phyloP scores from a whole-genome alignment of 2,329 filamentous ascomycete genomes.

The Cladosporium oxysporum region DNA sequence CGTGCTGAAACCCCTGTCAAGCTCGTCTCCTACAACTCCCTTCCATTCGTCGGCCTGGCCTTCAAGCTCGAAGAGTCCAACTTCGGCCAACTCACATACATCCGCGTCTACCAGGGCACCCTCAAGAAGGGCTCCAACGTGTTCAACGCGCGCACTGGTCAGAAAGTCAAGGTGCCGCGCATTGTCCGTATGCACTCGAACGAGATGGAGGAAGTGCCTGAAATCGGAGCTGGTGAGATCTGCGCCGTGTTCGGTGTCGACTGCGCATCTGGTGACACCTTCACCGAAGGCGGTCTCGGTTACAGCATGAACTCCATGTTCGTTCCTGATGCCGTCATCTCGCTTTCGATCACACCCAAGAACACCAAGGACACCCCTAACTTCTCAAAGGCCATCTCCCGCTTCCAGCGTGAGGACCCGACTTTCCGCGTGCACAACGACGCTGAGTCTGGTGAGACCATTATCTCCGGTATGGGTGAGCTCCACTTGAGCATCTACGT shows the following conservation, averaged over 20 bases:
- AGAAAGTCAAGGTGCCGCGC: constrained; percentile 94
- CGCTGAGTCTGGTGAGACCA: constrained; percentile 88
- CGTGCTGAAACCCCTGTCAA: constrained; percentile 78
- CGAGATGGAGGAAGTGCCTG: constrained; percentile 94
- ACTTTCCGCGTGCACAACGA: constrained; percentile 96
- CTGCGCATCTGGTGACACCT: constrained; percentile 95
- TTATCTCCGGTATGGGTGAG: constrained; percentile 98
- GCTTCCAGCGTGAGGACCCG: constrained; percentile 96
- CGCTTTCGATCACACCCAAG: constrained; percentile 95
- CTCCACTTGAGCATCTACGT: constrained; percentile 96
- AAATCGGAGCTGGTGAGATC: constrained; percentile 95
- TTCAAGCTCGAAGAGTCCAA: constrained; percentile 99
- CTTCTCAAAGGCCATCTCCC: constrained; percentile 98
- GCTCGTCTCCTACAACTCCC: constrained; percentile 86
- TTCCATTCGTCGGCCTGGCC: constrained; percentile 91
- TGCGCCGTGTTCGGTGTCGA: constrained; percentile 98
- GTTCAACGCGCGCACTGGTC: constrained; percentile 90
- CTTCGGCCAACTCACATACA: constrained; percentile 96
- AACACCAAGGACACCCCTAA: constrained; percentile 86
- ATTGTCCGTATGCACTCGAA: constrained; percentile 99
- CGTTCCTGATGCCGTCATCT: constrained; percentile 97
- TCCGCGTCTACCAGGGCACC: constrained; percentile 94
- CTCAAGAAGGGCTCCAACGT: constrained; percentile 86
- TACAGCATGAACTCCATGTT: constrained; percentile 99
- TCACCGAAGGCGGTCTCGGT: constrained; percentile 87